These are phyloP conservation scores for Blastocystis sp. DNA, from an alignment of 352 stramenopile genomes.

Conservation along the genomic window DNA sequence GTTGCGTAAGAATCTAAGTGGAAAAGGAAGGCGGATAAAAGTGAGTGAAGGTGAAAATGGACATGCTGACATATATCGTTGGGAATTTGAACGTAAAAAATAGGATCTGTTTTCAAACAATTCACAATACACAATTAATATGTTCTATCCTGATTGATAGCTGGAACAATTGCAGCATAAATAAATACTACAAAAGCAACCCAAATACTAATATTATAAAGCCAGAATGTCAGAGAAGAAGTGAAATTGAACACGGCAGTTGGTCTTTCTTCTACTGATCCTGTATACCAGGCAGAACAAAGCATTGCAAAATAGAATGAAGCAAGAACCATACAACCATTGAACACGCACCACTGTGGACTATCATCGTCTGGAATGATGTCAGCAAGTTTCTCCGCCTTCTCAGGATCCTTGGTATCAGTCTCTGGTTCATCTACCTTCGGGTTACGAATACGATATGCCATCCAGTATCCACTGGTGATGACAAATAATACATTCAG, in stretches of 20 bases:
- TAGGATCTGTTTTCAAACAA: slow-evolving; percentile 70
- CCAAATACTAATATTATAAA: slow-evolving; percentile 9
- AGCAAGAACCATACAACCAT: slow-evolving; percentile 9
- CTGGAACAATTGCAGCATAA: not conserved
- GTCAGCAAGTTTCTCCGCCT: not conserved
- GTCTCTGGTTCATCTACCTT: not conserved
- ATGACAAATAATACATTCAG: not conserved
- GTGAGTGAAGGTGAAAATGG: slow-evolving; percentile 76
- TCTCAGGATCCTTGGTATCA: not conserved
- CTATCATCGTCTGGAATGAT: slow-evolving; percentile 12
- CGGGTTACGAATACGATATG: not conserved
- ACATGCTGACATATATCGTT: slow-evolving; percentile 79
- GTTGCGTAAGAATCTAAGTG: slow-evolving; percentile 79
- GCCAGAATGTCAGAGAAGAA: not conserved
- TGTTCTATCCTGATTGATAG: slow-evolving; percentile 1
- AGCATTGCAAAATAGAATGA: slow-evolving; percentile 4
- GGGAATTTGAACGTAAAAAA: slow-evolving; percentile 83
- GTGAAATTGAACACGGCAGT: not conserved
- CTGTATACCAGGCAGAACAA: slow-evolving; percentile 6
- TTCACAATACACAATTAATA: not conserved
- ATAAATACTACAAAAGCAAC: slow-evolving; percentile 5
- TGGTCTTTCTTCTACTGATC: not conserved
- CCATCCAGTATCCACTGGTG: slow-evolving; percentile 40
- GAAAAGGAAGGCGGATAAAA: slow-evolving; percentile 81
- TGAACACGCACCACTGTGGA: not conserved